phyloP scores from a whole-genome alignment of 2,329 filamentous ascomycete genomes.

The Huntiella omanensis region DNA sequence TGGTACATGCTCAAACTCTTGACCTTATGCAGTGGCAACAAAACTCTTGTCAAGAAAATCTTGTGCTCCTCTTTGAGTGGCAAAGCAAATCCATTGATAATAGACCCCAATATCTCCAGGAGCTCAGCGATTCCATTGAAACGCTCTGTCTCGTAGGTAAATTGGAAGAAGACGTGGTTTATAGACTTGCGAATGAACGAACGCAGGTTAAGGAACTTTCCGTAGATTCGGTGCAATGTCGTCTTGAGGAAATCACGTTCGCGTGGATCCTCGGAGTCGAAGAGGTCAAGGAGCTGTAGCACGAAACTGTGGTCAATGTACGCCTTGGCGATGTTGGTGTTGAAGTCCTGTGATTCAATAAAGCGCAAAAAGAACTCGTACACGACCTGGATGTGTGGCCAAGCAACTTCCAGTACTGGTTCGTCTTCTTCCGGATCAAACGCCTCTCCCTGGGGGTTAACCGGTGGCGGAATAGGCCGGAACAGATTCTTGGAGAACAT shows the following conservation, averaged over 20 bases:
- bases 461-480: constrained; percentile 85
- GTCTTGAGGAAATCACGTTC: constrained; percentile 97
- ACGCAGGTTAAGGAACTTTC: constrained; percentile 92
- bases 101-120: constrained; percentile 89
- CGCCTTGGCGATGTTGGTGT: constrained; percentile 97
- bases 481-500: constrained; percentile 99
- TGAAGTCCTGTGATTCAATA: constrained; percentile 99
- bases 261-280: constrained; percentile 92
- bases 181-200: constrained; percentile 96
- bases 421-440: constrained; percentile 98
- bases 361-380: constrained; percentile 99
- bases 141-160: constrained; percentile 93
- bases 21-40: constrained; percentile 90
- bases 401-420: constrained; percentile 90
- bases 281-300: constrained; percentile 86
- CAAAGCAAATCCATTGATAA: constrained; percentile 95
- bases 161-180: constrained; percentile 99
- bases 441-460: constrained; percentile 94
- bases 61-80: constrained; percentile 98
- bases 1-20: constrained; percentile 99
- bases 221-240: constrained; percentile 91
- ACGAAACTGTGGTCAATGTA: constrained; percentile 99
- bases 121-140: constrained; percentile 98
- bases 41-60: constrained; percentile 80
- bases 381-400: constrained; percentile 98